Evolutionary conservation across 768 basidiomycete species (phyloP), one percentile per base, ranked within the genome.

Genomic region (Cubamyces sp.): DNA sequence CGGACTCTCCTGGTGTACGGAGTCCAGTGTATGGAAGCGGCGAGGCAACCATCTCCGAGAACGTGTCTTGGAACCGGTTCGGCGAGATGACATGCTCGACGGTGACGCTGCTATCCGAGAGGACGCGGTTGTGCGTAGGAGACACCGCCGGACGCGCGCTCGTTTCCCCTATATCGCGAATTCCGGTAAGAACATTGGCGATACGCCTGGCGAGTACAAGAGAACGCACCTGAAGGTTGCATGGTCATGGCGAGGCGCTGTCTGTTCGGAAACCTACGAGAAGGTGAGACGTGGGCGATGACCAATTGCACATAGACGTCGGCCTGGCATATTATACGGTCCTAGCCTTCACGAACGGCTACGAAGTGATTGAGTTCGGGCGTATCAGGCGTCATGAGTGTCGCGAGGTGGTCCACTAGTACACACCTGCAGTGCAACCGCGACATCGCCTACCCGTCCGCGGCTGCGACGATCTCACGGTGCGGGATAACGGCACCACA

Each of bases 101-200:
- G 7, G 19, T 18, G 57, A 58, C 3, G n/a, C 49, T 25, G 42
- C 25, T 45, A 12, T 60, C 50, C 18, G 58, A 59, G 4, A 37
- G 48, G n/a, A 45, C 21, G 41, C 58, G 41, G 50, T 37, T 30
- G 12, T 52, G 58, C 40, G 39, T 59, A n/a, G 57, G 49, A 21
- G 49, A 43, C 12, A 21, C 19, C 5, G 28, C 49, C 5, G 50
- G 19, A 37, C 30, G 50, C 14, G 28, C 23, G 25, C 26, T 57
- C 0, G 39, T 4, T 9, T 50, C 57, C 16, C 18, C 57, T 25
- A 9, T 16, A 11, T 9, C 11, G 14, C 34, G 9, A 5, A n/a
- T 3, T 14, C 5, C 9, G 1, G 34, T 15, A n/a, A 25, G 25
- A 5, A 23, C 25, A 45, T 34, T 34, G 34, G 34, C 34, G 1